A percentile compares a stretch with the other conserved stretches of the same genome.
Conservation (phyloP, 108 stramenopile species). For the Cyclotella kingstonii region DNA sequence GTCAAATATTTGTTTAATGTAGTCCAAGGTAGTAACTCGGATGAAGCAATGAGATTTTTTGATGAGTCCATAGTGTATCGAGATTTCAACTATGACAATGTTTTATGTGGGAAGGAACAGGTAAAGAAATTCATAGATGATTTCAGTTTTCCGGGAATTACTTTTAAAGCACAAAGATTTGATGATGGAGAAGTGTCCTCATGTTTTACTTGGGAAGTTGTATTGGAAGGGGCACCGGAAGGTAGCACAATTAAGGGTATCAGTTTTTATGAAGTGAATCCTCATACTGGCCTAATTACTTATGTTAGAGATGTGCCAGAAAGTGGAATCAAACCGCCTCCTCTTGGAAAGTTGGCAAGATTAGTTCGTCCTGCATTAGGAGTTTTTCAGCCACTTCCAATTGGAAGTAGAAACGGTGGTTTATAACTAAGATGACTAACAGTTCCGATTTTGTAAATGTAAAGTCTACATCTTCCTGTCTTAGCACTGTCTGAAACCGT, state of each 20-base stretch:
- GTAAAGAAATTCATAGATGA: constrained; percentile 71
- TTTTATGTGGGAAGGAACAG: constrained; percentile 47
- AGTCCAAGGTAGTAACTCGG: constrained; percentile 59
- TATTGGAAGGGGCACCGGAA: constrained; percentile 55
- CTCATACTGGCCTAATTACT: constrained; percentile 47
- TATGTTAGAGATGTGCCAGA: constrained; percentile 81
- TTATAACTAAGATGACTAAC: no score
- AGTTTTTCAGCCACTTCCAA: constrained; percentile 47
- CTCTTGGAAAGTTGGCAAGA: constrained; percentile 62
- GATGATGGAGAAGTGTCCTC: constrained; percentile 65
- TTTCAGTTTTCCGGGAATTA: constrained; percentile 76
- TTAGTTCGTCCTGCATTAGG: constrained; percentile 59
- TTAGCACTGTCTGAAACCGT: neutral
- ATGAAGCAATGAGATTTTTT: constrained; percentile 70
- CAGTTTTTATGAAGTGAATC: constrained; percentile 75
- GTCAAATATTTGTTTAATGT: constrained; percentile 73
- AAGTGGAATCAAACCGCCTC: constrained; percentile 70
- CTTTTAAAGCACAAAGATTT: constrained; percentile 60
- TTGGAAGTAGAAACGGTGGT: constrained; percentile 33
- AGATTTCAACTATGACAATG: constrained; percentile 75
- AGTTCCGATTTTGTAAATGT: neutral
- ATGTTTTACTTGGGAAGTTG: constrained; percentile 81
- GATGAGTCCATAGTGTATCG: constrained; percentile 57
- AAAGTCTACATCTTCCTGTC: neutral
- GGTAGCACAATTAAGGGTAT: constrained; percentile 68